phyloP scores from a whole-genome alignment of 768 basidiomycete species.

The Leccinum subtestaceum region DNA sequence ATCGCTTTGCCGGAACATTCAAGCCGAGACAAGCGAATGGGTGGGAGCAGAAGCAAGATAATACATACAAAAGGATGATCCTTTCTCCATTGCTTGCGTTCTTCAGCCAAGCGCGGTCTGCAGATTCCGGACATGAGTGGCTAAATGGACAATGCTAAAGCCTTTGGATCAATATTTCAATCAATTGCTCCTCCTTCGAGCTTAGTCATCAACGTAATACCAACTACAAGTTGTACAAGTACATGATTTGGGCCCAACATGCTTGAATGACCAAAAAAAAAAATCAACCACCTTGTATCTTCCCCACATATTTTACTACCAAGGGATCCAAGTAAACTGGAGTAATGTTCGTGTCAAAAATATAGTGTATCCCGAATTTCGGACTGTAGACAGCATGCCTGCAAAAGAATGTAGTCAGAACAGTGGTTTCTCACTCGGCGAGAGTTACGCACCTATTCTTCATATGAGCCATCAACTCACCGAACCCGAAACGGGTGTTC shows the following conservation, averaged over 20 bases:
- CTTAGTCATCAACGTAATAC: constrained; percentile 20
- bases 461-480: constrained; percentile 19
- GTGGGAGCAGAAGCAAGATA: background rate
- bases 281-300: background rate
- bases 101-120: constrained; percentile 88
- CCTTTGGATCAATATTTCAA: background rate
- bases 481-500: constrained; percentile 19
- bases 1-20: background rate
- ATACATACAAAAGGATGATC: constrained; percentile 94
- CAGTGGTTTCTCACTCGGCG: background rate
- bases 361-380: constrained; percentile 17
- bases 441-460: constrained; percentile 15
- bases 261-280: background rate
- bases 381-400: constrained; percentile 23
- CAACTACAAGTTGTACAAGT: background rate
- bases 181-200: background rate
- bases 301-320: background rate
- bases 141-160: background rate
- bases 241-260: background rate
- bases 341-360: constrained; percentile 19
- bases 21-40: constrained; percentile 1
- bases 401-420: background rate
- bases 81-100: constrained; percentile 98
- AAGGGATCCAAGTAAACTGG: constrained; percentile 16
- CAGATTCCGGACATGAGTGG: constrained; percentile 80